A percentile compares a stretch with the other conserved stretches of the same genome.
Conservation (phyloP, 2,329 filamentous ascomycete genomes). For the Colletotrichum ledebouriae region DNA sequence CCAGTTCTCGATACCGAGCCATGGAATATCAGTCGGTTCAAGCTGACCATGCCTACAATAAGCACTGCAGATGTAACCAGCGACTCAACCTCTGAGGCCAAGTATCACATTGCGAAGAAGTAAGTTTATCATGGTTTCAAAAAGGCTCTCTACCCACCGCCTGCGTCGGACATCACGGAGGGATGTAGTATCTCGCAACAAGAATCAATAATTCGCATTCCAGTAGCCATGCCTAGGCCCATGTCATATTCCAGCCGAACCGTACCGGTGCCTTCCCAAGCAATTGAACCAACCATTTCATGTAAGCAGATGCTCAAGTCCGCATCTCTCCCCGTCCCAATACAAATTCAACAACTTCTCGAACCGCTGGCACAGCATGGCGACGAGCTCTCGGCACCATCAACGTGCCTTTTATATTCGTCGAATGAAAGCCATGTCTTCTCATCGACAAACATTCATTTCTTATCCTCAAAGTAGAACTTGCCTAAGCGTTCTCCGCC, state of each 20-base stretch:
- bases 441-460: slow-evolving; percentile 30
- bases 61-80: too few relatives aligned
- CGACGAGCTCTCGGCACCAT: too few relatives aligned
- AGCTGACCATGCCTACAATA: too few relatives aligned
- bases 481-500: slow-evolving; percentile 65
- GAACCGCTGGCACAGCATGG: too few relatives aligned
- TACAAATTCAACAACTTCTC: neutral
- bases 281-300: slow-evolving; percentile 24
- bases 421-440: neutral
- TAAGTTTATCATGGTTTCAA: too few relatives aligned
- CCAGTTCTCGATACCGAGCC: too few relatives aligned
- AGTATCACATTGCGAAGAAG: too few relatives aligned
- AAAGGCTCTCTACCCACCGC: too few relatives aligned
- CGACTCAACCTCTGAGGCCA: too few relatives aligned
- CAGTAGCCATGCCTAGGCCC: slow-evolving; percentile 26
- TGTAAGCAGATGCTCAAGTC: slow-evolving; percentile 15
- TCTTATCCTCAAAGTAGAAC: slow-evolving; percentile 71
- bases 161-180: too few relatives aligned
- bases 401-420: too few relatives aligned
- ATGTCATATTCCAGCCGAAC: slow-evolving; percentile 24
- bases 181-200: neutral
- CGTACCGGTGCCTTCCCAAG: slow-evolving; percentile 3
- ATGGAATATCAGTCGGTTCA: too few relatives aligned
- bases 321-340: slow-evolving; percentile 7
- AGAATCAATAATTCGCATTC: slow-evolving; percentile 29